Evolutionary conservation across 2,329 filamentous ascomycete species (phyloP).

Genomic region (Aspergillus alliaceus): DNA sequence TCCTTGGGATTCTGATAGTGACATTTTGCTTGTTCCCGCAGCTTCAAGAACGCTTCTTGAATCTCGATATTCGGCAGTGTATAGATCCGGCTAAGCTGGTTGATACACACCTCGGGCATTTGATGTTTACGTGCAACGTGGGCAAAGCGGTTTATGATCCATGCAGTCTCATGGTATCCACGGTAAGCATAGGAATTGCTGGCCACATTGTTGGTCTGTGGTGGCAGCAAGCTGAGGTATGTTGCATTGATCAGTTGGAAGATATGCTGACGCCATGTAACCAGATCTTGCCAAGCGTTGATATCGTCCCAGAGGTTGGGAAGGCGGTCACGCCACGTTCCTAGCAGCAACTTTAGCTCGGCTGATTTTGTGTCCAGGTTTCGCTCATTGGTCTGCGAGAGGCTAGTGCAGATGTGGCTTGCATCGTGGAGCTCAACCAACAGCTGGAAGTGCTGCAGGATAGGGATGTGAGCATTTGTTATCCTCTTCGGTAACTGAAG

Average conservation of each 20-base stretch:
- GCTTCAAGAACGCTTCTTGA: conserved; percentile 95
- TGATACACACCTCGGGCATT: conserved; percentile 95
- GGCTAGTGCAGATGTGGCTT: conserved; percentile 89
- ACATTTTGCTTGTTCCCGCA: conserved; percentile 97
- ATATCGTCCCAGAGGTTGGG: conserved; percentile 99
- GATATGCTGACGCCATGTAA: conserved; percentile 99
- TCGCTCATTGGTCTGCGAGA: conserved; percentile 75
- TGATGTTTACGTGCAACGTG: conserved; percentile 97
- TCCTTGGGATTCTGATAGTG: conserved; percentile 96
- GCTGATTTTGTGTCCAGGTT: conserved; percentile 94
- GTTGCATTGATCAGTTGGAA: conserved; percentile 96
- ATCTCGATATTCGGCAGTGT: conserved; percentile 99
- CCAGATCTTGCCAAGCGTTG: conserved; percentile 96
- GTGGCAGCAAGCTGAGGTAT: conserved; percentile 81
- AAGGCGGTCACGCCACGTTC: conserved; percentile 91
- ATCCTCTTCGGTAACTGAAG: conserved; percentile 93
- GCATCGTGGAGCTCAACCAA: conserved; percentile 96
- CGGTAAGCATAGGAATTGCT: conserved; percentile 95
- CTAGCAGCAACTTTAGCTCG: conserved; percentile 89
- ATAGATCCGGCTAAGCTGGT: conserved; percentile 94
- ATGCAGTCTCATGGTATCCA: conserved; percentile 97
- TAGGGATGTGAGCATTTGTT: conserved; percentile 90
- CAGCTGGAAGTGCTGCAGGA: conserved; percentile 97
- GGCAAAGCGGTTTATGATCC: conserved; percentile 99
- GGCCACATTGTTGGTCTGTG: conserved; percentile 75